Conservation (phyloP, 1,139 yeast genomes). For the Starmera stellimalicola region DNA sequence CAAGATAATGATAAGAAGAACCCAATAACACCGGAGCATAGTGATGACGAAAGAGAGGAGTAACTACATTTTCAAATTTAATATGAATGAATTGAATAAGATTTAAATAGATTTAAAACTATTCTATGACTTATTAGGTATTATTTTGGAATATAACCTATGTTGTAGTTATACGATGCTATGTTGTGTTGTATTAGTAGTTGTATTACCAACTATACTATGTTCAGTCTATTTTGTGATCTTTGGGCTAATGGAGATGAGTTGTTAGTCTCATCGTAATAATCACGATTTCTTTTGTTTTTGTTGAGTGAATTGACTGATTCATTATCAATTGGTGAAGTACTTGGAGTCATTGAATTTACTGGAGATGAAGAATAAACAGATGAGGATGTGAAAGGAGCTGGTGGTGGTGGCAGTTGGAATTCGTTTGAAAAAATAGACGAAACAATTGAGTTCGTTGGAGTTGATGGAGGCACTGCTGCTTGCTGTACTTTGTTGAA, state of each 20-base stretch:
- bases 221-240: conserved; percentile 15
- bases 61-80: not conserved
- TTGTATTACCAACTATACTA: no score
- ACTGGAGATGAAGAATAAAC: conserved; percentile 13
- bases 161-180: not conserved
- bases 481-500: conserved; percentile 4
- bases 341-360: conserved; percentile 6
- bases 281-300: conserved; percentile 1
- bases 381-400: conserved; percentile 1
- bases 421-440: conserved; percentile 14
- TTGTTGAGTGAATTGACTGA: not conserved
- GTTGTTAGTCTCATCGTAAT: conserved; percentile 1
- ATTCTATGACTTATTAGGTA: not conserved
- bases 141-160: not conserved
- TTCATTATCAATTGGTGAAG: conserved; percentile 14
- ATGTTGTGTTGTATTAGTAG: conserved; percentile 1
- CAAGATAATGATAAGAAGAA: not conserved
- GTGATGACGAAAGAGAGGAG: conserved; percentile 4
- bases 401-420: no score
- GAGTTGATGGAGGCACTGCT: conserved; percentile 4
- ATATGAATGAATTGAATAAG: not conserved
- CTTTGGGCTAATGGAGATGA: conserved; percentile 17
- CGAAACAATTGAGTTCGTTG: conserved; percentile 17
- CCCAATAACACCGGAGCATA: conserved; percentile 4
- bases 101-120: not conserved